These are phyloP conservation scores for Beauveria asiatica DNA, from an alignment of 2,329 filamentous ascomycete species.

Conservation along the genomic window DNA sequence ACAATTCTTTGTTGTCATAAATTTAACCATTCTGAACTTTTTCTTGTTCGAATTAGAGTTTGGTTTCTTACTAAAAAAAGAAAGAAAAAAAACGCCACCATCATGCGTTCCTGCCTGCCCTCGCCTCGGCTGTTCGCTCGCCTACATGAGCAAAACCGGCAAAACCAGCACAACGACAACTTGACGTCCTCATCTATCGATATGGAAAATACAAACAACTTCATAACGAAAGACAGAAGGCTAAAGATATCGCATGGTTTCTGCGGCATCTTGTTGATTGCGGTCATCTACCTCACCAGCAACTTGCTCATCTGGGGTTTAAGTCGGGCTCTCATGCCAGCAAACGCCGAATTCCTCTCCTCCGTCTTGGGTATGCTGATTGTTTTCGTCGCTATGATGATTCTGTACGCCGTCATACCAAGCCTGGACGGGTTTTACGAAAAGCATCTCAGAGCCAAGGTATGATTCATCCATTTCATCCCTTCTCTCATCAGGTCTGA, in stretches of 20 bases:
- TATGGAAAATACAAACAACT: not conserved
- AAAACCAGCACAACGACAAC: not conserved
- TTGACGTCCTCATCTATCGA: not conserved
- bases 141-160: not conserved
- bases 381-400: slow-evolving; percentile 28
- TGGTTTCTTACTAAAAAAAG: not conserved
- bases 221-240: not conserved
- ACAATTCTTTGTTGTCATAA: not conserved
- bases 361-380: slow-evolving; percentile 40
- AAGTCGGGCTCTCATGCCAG: slow-evolving; percentile 25
- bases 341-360: slow-evolving; percentile 34
- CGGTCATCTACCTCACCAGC: slow-evolving; percentile 30
- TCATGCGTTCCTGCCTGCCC: slow-evolving; percentile 1
- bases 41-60: not conserved
- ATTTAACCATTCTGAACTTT: too few species aligned
- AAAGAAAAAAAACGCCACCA: not conserved
- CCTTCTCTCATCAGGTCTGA: too few species aligned
- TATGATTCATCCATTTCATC: slow-evolving; percentile 11
- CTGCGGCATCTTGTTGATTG: slow-evolving; percentile 23
- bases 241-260: not conserved
- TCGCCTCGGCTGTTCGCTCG: not conserved
- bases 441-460: slow-evolving; percentile 25
- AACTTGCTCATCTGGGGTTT: slow-evolving; percentile 40
- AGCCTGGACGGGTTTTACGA: slow-evolving; percentile 22
- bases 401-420: slow-evolving; percentile 14